Evolutionary conservation across 192 early-diverging fungal genomes (phyloP), one percentile per base, ranked within the genome.

Genomic region (Kickxella alabastrina): DNA sequence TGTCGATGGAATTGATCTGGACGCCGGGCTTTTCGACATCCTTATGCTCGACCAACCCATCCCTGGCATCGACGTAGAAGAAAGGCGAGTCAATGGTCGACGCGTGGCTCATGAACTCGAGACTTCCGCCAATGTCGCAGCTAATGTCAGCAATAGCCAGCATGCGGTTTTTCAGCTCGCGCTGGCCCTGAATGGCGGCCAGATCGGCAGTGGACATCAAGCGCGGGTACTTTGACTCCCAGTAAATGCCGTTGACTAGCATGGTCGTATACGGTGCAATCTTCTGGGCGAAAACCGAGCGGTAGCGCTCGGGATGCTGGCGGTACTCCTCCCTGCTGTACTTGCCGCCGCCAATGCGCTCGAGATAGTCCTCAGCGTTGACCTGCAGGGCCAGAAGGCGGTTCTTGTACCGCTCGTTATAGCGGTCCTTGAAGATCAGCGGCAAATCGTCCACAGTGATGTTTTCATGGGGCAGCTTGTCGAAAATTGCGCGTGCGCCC

Each of bases 1-100:
- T 98, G 59, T 98, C 96, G 27, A 98, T 91, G 6, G 92, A 92
- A 84, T 96, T 92, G 68, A 98, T 90, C 62, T 95, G 92, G n/a
- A 93, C 83, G 26, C 96, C 96, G 3, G 75, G 65, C 17, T 79
- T 85, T 52, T 91, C 88, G 19, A 85, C 77, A 51, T 89, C 79
- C 52, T 87, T 68, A 76, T 96, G 93, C 45, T 76, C 65, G 25
- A 50, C 32, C 14, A 48, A 31, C 19, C 78, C 70, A 10, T 71
- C 75, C 27, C 89, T 68, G 14, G 93, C 91, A 72, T 98, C 92
- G 46, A 92, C 88, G 53, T 92, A 92, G 67, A 84, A 98, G 70
- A 87, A 95, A 1, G 93, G 92, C 49, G 83, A 64, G 68, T 93
- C 92, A 35, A 98, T 95, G 17, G 87, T 86, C 3, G 90, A 91